These are phyloP conservation scores for Phytophthora cactorum DNA, from an alignment of 352 stramenopile species.

Conservation along the genomic window DNA sequence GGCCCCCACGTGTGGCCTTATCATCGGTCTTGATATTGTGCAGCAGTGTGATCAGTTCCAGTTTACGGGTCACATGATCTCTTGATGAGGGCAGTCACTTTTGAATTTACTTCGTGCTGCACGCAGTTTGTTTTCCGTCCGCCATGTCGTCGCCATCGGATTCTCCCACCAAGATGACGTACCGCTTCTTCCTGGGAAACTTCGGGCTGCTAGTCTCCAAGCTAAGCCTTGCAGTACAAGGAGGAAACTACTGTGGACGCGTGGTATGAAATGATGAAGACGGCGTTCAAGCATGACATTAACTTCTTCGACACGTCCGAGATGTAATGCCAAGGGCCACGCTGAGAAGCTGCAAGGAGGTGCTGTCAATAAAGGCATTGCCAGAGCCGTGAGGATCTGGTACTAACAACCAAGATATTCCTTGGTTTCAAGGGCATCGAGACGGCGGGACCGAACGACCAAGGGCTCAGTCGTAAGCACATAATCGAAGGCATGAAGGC, in stretches of 20 bases:
- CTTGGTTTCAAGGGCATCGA: not conserved
- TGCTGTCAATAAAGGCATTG: slow-evolving; percentile 7
- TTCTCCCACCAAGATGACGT: slow-evolving; percentile 45
- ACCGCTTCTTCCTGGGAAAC: slow-evolving; percentile 55
- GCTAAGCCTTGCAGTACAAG: slow-evolving; percentile 23
- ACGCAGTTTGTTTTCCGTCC: not conserved
- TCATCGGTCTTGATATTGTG: not conserved
- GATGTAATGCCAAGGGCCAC: slow-evolving; percentile 10
- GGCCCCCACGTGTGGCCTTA: too few species aligned
- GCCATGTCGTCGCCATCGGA: not conserved
- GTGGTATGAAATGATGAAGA: slow-evolving; percentile 23
- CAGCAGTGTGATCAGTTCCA: too few species aligned
- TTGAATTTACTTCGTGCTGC: not conserved
- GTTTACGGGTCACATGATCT: too few species aligned
- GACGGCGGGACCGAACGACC: slow-evolving; percentile 8
- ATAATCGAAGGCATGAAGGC: slow-evolving; percentile 26
- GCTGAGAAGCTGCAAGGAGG: slow-evolving; percentile 2
- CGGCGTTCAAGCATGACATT: slow-evolving; percentile 1
- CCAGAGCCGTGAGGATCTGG: slow-evolving; percentile 9
- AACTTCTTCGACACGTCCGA: slow-evolving; percentile 25
- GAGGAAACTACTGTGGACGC: slow-evolving; percentile 6
- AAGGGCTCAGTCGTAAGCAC: slow-evolving; percentile 25
- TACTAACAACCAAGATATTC: slow-evolving; percentile 52
- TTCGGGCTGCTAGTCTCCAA: slow-evolving; percentile 48
- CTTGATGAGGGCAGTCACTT: too few species aligned